Conservation (phyloP, 202 grass and related monocot species). For the Schoenoplectus triqueter region DNA sequence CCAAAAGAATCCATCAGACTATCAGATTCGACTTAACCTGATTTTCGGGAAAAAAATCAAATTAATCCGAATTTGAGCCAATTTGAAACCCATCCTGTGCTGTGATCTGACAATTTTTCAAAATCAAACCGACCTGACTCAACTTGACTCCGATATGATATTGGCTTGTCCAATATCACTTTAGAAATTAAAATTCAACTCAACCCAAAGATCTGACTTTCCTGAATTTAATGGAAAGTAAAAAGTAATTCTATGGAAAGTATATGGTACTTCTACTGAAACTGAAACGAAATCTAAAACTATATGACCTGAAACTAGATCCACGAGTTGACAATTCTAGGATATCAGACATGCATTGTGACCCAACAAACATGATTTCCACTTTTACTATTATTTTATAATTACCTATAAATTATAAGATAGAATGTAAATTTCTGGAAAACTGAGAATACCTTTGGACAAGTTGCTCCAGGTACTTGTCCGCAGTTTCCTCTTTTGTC, state of each 20-base stretch:
- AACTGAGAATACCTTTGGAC: not conserved
- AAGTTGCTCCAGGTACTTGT: slow-evolving; percentile 14
- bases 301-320: not conserved
- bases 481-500: not conserved
- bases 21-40: not conserved
- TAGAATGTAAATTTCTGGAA: not conserved
- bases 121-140: not conserved
- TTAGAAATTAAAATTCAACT: not conserved
- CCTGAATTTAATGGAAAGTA: not conserved
- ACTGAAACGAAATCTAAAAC: not conserved
- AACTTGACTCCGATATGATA: too few relatives aligned
- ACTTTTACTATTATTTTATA: not conserved
- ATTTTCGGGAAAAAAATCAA: not conserved
- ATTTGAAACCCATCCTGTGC: not conserved
- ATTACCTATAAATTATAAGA: not conserved
- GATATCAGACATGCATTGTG: not conserved
- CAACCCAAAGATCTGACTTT: not conserved
- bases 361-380: not conserved
- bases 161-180: not conserved
- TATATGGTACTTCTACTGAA: not conserved
- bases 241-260: too few relatives aligned
- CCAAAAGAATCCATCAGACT: not conserved
- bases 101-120: not conserved
- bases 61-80: not conserved
- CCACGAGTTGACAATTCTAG: not conserved